A percentile compares a stretch with the other conserved stretches of the same genome.
Conservation (phyloP, 768 basidiomycete genomes). For the Pisolithus orientalis region DNA sequence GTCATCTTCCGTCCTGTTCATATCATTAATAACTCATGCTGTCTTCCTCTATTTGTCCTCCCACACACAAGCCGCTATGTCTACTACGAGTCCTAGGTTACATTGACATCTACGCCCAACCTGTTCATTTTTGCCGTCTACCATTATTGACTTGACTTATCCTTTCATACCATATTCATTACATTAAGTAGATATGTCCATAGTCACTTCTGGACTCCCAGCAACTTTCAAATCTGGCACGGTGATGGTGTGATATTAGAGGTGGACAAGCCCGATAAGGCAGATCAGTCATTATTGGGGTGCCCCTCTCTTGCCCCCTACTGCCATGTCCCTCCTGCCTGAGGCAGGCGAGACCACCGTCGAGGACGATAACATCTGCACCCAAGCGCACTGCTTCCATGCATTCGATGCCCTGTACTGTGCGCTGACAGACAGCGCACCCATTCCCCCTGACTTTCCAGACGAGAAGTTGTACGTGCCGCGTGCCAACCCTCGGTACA, state of each 20-base stretch:
- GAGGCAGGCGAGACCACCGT: conserved; percentile 34
- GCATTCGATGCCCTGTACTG: conserved; percentile 81
- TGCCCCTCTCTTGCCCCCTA: conserved; percentile 15
- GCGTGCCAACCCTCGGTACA: neutral
- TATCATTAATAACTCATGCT: conserved; percentile 2
- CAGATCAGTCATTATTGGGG: conserved; percentile 5
- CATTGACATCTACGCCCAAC: conserved; percentile 2
- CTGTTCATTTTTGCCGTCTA: conserved; percentile 10
- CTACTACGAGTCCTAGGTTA: conserved; percentile 17
- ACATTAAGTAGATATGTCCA: conserved; percentile 32
- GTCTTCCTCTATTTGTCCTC: conserved; percentile 2
- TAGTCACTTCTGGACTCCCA: conserved; percentile 17
- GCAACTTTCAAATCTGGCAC: conserved; percentile 5
- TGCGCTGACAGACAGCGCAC: conserved; percentile 48
- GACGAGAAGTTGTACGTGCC: conserved; percentile 72
- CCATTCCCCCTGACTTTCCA: conserved; percentile 56
- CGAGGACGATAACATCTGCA: conserved; percentile 46
- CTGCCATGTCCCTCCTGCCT: conserved; percentile 52
- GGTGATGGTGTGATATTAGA: neutral
- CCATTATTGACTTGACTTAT: conserved; percentile 32
- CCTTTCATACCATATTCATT: conserved; percentile 36
- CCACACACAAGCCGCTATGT: conserved; percentile 19
- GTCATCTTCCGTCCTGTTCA: conserved; percentile 10
- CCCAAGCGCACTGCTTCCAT: conserved; percentile 70
- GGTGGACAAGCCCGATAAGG: conserved; percentile 22